Base-by-base conservation (phyloP, 2,329 filamentous ascomycete species). In the Mollisia scopiformis region DNA sequence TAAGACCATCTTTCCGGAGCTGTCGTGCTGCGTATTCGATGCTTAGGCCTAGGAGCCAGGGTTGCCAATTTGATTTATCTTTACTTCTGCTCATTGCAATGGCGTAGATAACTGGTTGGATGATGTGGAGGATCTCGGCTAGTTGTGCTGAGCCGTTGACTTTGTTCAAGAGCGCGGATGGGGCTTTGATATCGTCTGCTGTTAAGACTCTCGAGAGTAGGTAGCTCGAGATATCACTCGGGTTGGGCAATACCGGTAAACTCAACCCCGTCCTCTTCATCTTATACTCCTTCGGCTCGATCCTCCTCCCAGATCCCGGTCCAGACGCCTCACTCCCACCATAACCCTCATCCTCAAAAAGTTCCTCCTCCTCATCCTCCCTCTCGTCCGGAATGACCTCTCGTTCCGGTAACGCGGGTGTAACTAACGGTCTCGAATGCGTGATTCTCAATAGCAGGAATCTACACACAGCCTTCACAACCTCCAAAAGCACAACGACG, bases 211-310 rank as follows among this genome's bases (percentile, higher is more conserved):
- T 93, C 33, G 90, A 89, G 25, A 96, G 86, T 4, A 99, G 85
- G 75, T 96, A 99, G 47, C 86, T 87, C 54, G 91, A 92, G 61
- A 97, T 93, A 69, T 97, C 92, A 55, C 88, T 84, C 1, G 89
- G 85, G 59, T 89, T 88, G 0, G 95, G 95, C 16, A 99, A 81
- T 50, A 87, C 89, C 0, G 95, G 94, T 50, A 99, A 83, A 27
- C 87, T 90, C 69, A 96, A 83, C 35, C 93, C 92, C 0, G 95
- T 99, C 61, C 95, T 84, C n/a, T 94, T 94, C 94, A 99, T 98
- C 14, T 84, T 85, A 91, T 94, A 98, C 66, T 87, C 88, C 65
- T 80, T 82, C 53, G 63, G 70, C 69, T 51, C 52, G 63, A 31
- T 63, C 63, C 37, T 62, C 51, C 41, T 61, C 58, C 33, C 33